Conservation (phyloP, 306 rosid genomes). For the Ceratonia siliqua region DNA sequence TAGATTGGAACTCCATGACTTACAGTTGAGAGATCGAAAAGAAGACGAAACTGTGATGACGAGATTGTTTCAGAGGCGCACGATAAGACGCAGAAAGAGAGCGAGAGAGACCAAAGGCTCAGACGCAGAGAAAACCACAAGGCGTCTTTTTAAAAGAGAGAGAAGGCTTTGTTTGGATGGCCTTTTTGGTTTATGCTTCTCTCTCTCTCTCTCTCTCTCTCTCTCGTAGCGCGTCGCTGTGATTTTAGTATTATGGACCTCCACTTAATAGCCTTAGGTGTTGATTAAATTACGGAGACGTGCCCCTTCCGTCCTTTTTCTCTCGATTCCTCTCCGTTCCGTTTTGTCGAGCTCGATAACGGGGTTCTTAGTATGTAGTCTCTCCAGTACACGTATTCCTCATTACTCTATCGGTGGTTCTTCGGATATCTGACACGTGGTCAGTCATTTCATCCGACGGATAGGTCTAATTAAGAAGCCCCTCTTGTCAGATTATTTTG, state of each 20-base stretch:
- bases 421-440: slow-evolving; percentile 34
- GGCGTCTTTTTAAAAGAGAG: slow-evolving; percentile 54
- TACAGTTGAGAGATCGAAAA: slow-evolving; percentile 54
- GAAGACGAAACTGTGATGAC: slow-evolving; percentile 51
- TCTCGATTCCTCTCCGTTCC: background rate
- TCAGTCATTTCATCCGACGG: slow-evolving; percentile 15
- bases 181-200: slow-evolving; percentile 57
- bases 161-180: slow-evolving; percentile 65
- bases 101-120: slow-evolving; percentile 38
- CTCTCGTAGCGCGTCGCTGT: slow-evolving; percentile 82
- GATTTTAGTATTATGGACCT: slow-evolving; percentile 34
- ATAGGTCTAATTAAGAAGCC: background rate
- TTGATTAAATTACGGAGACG: slow-evolving; percentile 38
- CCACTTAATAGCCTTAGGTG: slow-evolving; percentile 40
- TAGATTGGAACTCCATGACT: slow-evolving; percentile 44
- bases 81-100: slow-evolving; percentile 42
- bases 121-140: slow-evolving; percentile 60
- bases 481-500: background rate
- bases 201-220: too few relatives aligned
- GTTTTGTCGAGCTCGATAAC: slow-evolving; percentile 38
- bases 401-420: background rate
- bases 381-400: slow-evolving; percentile 22
- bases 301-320: background rate
- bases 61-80: slow-evolving; percentile 43
- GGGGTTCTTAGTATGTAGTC: slow-evolving; percentile 7